These are phyloP conservation scores for Macrophomina tecta DNA, from an alignment of 2,329 filamentous ascomycete genomes.

Conservation along the genomic window DNA sequence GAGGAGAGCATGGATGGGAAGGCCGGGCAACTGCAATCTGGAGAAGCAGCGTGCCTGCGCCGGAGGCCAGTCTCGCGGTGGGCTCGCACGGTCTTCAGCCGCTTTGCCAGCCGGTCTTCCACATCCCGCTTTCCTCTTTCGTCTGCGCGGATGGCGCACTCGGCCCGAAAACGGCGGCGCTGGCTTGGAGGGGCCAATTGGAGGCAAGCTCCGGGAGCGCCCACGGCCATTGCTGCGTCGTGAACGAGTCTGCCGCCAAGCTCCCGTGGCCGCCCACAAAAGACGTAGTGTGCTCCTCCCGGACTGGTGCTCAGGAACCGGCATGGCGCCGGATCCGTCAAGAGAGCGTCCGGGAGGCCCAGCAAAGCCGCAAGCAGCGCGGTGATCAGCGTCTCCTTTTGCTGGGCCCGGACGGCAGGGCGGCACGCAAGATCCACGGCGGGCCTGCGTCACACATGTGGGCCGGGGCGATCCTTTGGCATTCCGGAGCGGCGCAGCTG, in stretches of 20 bases:
- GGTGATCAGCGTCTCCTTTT: conserved; percentile 8
- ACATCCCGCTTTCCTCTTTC: not conserved
- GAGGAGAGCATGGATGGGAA: not conserved
- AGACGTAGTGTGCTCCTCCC: not conserved
- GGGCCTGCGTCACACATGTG: conserved; percentile 15
- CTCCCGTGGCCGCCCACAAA: too few relatives aligned
- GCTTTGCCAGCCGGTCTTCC: not conserved
- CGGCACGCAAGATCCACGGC: conserved; percentile 5
- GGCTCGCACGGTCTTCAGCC: not conserved
- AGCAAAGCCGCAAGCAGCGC: not conserved
- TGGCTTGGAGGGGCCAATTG: not conserved
- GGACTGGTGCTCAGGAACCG: not conserved
- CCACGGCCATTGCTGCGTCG: not conserved
- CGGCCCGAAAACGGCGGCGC: conserved; percentile 13
- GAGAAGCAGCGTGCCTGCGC: conserved; percentile 1
- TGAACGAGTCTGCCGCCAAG: not conserved
- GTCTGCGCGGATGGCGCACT: not conserved
- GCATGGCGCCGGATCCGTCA: not conserved
- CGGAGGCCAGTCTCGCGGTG: not conserved
- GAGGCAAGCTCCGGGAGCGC: not conserved
- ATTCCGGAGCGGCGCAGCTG: too few relatives aligned
- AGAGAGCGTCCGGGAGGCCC: not conserved
- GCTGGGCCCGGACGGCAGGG: not conserved
- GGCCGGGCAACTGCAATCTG: not conserved
- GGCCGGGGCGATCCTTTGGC: conserved; percentile 6